These are phyloP conservation scores for Boechera retrofracta DNA, from an alignment of 345 rosid species.

Conservation along the genomic window DNA sequence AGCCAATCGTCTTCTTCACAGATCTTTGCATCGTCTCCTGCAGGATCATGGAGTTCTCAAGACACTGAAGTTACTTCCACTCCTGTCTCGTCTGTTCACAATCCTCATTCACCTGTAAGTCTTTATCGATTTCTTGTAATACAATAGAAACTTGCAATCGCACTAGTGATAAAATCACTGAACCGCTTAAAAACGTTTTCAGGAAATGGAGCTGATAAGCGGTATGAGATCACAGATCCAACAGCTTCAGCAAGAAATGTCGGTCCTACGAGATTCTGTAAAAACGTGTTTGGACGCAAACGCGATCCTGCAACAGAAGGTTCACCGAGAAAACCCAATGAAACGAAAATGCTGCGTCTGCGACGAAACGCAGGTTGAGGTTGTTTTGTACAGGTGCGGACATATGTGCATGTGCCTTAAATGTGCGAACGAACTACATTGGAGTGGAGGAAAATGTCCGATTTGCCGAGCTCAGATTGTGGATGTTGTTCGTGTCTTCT, in stretches of 20 bases:
- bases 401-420: conserved; percentile 87
- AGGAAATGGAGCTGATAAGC: conserved; percentile 77
- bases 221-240: conserved; percentile 71
- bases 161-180: not conserved
- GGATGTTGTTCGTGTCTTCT: conserved; percentile 74
- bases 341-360: conserved; percentile 75
- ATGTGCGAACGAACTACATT: conserved; percentile 77
- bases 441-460: conserved; percentile 73
- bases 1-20: conserved; percentile 50
- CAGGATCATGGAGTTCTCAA: conserved; percentile 62
- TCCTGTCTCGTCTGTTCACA: conserved; percentile 25
- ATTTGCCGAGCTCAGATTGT: conserved; percentile 73
- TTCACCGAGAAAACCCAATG: conserved; percentile 48
- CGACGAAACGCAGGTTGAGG: conserved; percentile 67
- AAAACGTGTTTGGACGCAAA: conserved; percentile 68
- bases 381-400: conserved; percentile 85
- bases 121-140: not conserved
- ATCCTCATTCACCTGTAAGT: conserved; percentile 39
- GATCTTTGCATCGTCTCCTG: conserved; percentile 42
- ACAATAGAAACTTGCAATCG: not conserved
- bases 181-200: conserved; percentile 20
- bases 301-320: conserved; percentile 49
- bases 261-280: conserved; percentile 62
- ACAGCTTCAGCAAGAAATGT: conserved; percentile 74
- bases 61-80: conserved; percentile 52